Percentiles rank a stretch among this genome's conserved stretches.
Evolutionary conservation across 352 stramenopile genomes (phyloP).

Genomic region (Phytophthora nicotianae): DNA sequence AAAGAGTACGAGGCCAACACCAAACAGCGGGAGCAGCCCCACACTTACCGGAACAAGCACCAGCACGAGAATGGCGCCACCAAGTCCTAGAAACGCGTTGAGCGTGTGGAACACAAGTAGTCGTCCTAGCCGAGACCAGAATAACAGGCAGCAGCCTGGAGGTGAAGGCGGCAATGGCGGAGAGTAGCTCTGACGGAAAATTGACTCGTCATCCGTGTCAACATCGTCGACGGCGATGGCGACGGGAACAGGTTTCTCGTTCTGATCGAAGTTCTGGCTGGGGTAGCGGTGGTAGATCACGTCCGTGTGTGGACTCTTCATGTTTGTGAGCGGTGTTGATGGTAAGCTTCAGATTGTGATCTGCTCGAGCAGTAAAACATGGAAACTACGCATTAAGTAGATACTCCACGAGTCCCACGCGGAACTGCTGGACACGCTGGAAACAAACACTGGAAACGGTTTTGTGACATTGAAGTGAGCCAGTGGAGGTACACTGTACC

Average conservation of each 20-base stretch:
- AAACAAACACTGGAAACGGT: not conserved
- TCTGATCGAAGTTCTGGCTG: constrained; percentile 18
- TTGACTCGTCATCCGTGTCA: constrained; percentile 1
- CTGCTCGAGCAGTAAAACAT: not conserved
- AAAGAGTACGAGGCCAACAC: constrained; percentile 32
- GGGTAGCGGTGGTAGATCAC: constrained; percentile 42
- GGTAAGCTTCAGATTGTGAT: constrained; percentile 15
- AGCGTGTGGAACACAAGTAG: constrained; percentile 34
- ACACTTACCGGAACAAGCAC: constrained; percentile 35
- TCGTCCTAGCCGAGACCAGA: constrained; percentile 3
- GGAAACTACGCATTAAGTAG: not conserved
- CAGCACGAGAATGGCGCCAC: constrained; percentile 33
- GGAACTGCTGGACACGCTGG: constrained; percentile 15
- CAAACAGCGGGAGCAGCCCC: constrained; percentile 31
- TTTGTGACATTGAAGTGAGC: constrained; percentile 9
- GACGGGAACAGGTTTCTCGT: constrained; percentile 29
- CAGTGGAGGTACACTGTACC: constrained; percentile 10
- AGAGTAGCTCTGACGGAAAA: not conserved
- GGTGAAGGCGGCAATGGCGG: constrained; percentile 4
- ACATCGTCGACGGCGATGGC: constrained; percentile 13
- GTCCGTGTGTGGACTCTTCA: constrained; percentile 30
- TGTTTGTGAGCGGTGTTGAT: not conserved
- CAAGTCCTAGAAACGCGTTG: no score
- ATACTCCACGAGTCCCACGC: constrained; percentile 15
- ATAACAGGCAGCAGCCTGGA: not conserved